Base-by-base conservation (phyloP, 805 yeast species). In the Geotrichum ghanense region DNA sequence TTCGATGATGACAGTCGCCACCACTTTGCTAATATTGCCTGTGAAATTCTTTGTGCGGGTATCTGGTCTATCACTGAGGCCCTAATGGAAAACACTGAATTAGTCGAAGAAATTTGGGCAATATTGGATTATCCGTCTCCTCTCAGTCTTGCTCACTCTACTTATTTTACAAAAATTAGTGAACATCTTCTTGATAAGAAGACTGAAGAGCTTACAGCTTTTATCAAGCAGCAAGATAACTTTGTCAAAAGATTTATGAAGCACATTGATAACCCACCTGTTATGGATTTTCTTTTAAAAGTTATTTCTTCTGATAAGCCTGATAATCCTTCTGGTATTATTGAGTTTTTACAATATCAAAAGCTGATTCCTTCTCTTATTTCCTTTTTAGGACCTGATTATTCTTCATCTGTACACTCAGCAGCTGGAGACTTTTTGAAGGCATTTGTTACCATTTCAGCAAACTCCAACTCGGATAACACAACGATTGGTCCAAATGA, bases 401-500 rank as follows among this genome's bases (percentile, higher is more conserved):
- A 75, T 35, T 70, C 81, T 7, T 75, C 89, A 9, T 75, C 84
- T 41, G 79, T 79, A 43, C 97, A 92, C 62, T 80, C 92, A 16
- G 95, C 97, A 0, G 94, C 95, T 0, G 94, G 95, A 20, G 98
- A 92, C 60, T 92, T 92, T 59, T 69, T 92, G 45, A 92, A 92
- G 61, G 97, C 97, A 0, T 79, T 92, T 57, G 83, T 92, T 27
- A 83, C 97, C 2, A 85, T 92, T 25, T 86, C 96, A 40, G 95
- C 97, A 5, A 92, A 90, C 58, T 88, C 84, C 5, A 86, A 84
- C 49, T 83, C 87, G 41, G 87, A 87, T 49, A 89, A 85, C 52
- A 83, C 95, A 2, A 84, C 95, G 7, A 85, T 92, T 46, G 98
- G 98, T 1, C 97, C 98, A 1, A 92, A 92, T 60, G 96, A 87